Conservation (phyloP, 495 filamentous ascomycete species). For the Xylaria telfairii region DNA sequence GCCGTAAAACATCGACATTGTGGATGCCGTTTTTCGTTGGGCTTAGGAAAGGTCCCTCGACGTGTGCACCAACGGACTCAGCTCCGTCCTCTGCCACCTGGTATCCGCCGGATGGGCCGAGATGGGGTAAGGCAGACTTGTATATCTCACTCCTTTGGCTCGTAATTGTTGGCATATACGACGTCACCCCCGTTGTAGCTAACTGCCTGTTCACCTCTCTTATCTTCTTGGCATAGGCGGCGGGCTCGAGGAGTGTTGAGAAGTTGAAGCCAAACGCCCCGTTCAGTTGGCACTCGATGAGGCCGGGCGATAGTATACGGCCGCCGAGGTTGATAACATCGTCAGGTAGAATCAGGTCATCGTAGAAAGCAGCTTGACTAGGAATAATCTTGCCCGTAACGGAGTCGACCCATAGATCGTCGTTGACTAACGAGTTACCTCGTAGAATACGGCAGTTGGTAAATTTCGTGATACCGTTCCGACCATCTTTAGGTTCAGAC, state of each 20-base stretch:
- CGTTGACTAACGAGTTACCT: slow-evolving; percentile 65
- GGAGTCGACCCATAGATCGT: slow-evolving; percentile 82
- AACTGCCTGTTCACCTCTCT: slow-evolving; percentile 70
- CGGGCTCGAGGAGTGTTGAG: slow-evolving; percentile 69
- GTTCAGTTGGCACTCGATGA: slow-evolving; percentile 88
- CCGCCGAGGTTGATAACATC: slow-evolving; percentile 73
- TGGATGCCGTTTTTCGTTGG: slow-evolving; percentile 75
- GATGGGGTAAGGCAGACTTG: slow-evolving; percentile 71
- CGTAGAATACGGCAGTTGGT: slow-evolving; percentile 79
- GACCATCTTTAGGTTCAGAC: slow-evolving; percentile 36
- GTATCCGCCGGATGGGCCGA: slow-evolving; percentile 67
- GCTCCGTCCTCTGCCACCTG: slow-evolving; percentile 66
- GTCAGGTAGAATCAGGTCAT: slow-evolving; percentile 65
- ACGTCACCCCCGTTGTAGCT: slow-evolving; percentile 79
- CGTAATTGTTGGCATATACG: slow-evolving; percentile 79
- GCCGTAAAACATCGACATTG: slow-evolving; percentile 67
- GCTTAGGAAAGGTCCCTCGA: slow-evolving; percentile 83
- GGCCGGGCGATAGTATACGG: slow-evolving; percentile 77
- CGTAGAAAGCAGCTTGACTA: slow-evolving; percentile 78
- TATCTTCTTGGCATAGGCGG: slow-evolving; percentile 70
- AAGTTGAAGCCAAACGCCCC: slow-evolving; percentile 89
- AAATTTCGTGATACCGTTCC: slow-evolving; percentile 74
- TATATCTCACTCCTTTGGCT: slow-evolving; percentile 74
- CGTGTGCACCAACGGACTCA: slow-evolving; percentile 83
- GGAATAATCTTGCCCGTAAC: slow-evolving; percentile 75